Evolutionary conservation across 192 early-diverging fungal species (phyloP).

Genomic region (Coemansia sp.): DNA sequence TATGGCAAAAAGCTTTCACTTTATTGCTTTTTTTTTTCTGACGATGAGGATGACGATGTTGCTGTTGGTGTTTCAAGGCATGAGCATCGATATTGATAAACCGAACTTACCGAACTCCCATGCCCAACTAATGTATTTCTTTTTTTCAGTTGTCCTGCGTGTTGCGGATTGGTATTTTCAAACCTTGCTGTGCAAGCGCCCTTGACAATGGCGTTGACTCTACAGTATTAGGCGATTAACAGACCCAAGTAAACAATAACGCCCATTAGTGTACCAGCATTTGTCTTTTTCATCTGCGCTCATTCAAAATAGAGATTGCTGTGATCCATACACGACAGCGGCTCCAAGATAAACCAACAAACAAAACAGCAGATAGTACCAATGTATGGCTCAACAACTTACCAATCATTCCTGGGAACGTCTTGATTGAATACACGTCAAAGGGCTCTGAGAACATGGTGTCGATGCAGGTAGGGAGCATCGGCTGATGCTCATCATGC

Average conservation of each 20-base stretch:
- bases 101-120: too few relatives aligned
- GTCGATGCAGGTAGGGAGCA: slow-evolving; percentile 56
- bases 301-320: too few relatives aligned
- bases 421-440: slow-evolving; percentile 79
- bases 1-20: too few relatives aligned
- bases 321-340: not conserved
- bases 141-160: slow-evolving; percentile 50
- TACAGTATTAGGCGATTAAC: slow-evolving; percentile 12
- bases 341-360: too few relatives aligned
- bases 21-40: too few relatives aligned
- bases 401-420: slow-evolving; percentile 86
- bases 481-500: slow-evolving; percentile 51
- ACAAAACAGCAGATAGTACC: too few relatives aligned
- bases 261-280: not conserved
- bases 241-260: not conserved
- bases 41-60: too few relatives aligned
- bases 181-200: slow-evolving; percentile 73
- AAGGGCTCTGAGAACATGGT: slow-evolving; percentile 66
- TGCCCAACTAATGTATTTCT: too few relatives aligned
- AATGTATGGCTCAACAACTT: slow-evolving; percentile 9
- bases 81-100: too few relatives aligned
- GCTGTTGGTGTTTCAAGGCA: too few relatives aligned
- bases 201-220: slow-evolving; percentile 79
- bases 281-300: not conserved
- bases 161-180: slow-evolving; percentile 80